These are phyloP conservation scores for Solanum paucissectum DNA, from an alignment of 257 asterid genomes.

Conservation along the genomic window DNA sequence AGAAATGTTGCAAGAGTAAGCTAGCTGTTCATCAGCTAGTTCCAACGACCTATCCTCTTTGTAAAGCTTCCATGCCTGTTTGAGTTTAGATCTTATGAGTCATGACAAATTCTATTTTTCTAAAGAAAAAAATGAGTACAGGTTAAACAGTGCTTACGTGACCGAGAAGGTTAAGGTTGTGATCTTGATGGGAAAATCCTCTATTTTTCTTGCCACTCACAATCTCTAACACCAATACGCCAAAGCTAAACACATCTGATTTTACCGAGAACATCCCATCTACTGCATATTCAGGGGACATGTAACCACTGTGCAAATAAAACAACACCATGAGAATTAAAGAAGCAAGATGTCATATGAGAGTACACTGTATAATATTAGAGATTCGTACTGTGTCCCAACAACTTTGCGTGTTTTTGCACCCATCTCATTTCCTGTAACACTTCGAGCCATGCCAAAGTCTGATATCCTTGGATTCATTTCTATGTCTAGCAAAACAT, in stretches of 20 bases:
- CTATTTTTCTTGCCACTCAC: conserved; percentile 18
- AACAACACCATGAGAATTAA: not conserved
- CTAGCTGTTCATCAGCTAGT: not conserved
- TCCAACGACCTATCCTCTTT: not conserved
- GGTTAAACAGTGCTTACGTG: conserved; percentile 3
- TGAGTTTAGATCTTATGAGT: not conserved
- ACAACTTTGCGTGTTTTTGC: conserved; percentile 18
- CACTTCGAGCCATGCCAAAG: conserved; percentile 18
- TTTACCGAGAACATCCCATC: conserved; percentile 21
- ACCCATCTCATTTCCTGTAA: conserved; percentile 23
- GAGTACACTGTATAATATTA: not conserved
- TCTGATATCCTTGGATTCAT: conserved; percentile 28
- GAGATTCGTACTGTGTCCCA: conserved; percentile 15
- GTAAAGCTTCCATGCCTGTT: conserved; percentile 3
- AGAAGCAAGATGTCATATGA: not conserved
- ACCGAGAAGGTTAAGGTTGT: conserved; percentile 20
- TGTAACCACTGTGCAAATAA: conserved; percentile 15
- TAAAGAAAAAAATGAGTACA: too few species aligned
- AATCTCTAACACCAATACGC: conserved; percentile 17
- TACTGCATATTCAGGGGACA: conserved; percentile 21
- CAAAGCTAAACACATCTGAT: conserved; percentile 23
- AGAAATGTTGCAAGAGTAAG: not conserved
- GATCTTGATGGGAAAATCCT: conserved; percentile 10
- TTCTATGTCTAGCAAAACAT: conserved; percentile 14
- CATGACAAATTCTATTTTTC: not conserved